Conservation (phyloP, 2,329 filamentous ascomycete species). For the Atkinsonella texensis region DNA sequence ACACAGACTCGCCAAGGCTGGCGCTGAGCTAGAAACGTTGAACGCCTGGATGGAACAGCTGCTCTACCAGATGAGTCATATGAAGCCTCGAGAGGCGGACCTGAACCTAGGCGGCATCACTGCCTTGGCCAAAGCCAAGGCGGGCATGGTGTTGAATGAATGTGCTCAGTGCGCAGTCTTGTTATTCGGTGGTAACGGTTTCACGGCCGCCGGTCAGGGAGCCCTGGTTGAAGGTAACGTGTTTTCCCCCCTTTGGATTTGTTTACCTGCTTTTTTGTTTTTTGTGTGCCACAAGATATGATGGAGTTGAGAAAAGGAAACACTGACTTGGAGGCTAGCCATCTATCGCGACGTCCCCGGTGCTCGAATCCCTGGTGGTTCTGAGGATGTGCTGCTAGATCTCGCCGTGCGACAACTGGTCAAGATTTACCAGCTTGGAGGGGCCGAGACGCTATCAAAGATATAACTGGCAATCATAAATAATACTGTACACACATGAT, state of each 20-base stretch:
- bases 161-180: slow-evolving; percentile 38
- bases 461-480: background rate
- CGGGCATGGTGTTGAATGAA: slow-evolving; percentile 40
- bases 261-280: background rate
- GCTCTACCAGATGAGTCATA: slow-evolving; percentile 41
- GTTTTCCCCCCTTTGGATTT: slow-evolving; percentile 23
- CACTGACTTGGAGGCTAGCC: background rate
- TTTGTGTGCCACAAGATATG: too few relatives aligned
- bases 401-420: slow-evolving; percentile 27
- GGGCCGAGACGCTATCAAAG: background rate
- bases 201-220: slow-evolving; percentile 34
- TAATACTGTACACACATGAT: too few relatives aligned
- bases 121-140: slow-evolving; percentile 32
- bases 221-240: slow-evolving; percentile 38
- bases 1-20: slow-evolving; percentile 45
- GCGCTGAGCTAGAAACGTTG: slow-evolving; percentile 46
- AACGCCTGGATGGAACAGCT: slow-evolving; percentile 51
- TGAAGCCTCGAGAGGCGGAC: slow-evolving; percentile 14
- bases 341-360: background rate
- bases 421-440: slow-evolving; percentile 9
- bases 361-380: slow-evolving; percentile 36
- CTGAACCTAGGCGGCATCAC: slow-evolving; percentile 20
- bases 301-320: background rate
- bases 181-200: slow-evolving; percentile 41
- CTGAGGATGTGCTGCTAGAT: slow-evolving; percentile 42